A percentile compares a stretch with the other conserved stretches of the same genome.
These are phyloP conservation scores for Aspergillus novofumigatus DNA, from an alignment of 2,329 filamentous ascomycete genomes.

Conservation along the genomic window DNA sequence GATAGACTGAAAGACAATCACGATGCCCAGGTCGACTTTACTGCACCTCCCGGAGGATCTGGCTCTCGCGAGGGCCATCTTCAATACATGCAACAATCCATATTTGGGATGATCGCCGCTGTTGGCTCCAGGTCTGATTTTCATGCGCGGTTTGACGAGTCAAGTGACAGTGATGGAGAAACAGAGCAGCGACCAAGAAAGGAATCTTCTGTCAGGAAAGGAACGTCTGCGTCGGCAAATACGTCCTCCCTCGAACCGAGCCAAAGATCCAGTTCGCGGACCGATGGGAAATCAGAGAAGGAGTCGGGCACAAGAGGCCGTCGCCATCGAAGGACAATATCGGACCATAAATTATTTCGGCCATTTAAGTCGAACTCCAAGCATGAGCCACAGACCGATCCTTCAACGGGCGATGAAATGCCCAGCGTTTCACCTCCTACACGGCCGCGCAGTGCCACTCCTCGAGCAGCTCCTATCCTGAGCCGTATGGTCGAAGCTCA, in stretches of 20 bases:
- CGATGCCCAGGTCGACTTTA: conserved; percentile 59
- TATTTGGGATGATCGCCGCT: conserved; percentile 88
- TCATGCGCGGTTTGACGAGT: conserved; percentile 75
- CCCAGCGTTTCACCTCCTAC: conserved; percentile 16
- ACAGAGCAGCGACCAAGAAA: conserved; percentile 27
- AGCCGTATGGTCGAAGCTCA: conserved; percentile 72
- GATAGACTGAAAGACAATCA: conserved; percentile 56
- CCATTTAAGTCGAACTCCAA: conserved; percentile 57
- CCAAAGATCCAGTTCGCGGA: conserved; percentile 1
- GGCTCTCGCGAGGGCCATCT: conserved; percentile 40
- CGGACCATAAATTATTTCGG: conserved; percentile 55
- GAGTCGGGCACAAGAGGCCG: conserved; percentile 27
- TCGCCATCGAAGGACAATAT: conserved; percentile 57
- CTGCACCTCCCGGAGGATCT: conserved; percentile 46
- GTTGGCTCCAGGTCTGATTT: conserved; percentile 81
- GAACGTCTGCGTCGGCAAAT: conserved; percentile 5
- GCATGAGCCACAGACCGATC: conserved; percentile 19
- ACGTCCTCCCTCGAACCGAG: not conserved
- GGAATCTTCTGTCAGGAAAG: conserved; percentile 2
- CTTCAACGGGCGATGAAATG: conserved; percentile 12
- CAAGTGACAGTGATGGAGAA: conserved; percentile 72
- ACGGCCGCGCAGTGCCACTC: conserved; percentile 32
- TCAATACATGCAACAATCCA: conserved; percentile 83
- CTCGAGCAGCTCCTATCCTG: conserved; percentile 65
- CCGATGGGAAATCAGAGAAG: conserved; percentile 1